phyloP scores from a whole-genome alignment of 129 eudicot species.

The Oenanthe sinensis region DNA sequence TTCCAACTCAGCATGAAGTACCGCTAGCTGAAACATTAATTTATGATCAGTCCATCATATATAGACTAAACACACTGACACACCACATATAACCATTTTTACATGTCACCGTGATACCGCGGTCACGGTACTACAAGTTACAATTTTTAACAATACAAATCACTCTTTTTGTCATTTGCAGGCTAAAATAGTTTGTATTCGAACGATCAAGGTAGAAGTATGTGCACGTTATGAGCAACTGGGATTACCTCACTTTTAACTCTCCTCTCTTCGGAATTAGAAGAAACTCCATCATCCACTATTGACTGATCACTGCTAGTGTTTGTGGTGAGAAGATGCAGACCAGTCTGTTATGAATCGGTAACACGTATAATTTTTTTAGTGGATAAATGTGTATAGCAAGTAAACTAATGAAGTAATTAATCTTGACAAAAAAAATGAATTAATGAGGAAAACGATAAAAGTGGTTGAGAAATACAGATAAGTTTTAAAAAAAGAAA shows the following conservation, averaged over 20 bases:
- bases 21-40: constrained; percentile 24
- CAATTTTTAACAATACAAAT: background rate
- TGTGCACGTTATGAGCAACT: background rate
- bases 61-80: background rate
- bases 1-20: constrained; percentile 38
- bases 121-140: background rate
- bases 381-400: background rate
- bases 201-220: background rate
- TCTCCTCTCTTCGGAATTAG: constrained; percentile 33
- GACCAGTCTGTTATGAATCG: constrained; percentile 37
- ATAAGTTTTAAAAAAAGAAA: background rate
- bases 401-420: background rate
- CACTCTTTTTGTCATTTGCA: background rate
- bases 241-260: constrained; percentile 44
- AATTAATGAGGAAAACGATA: constrained; percentile 3
- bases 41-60: background rate
- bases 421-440: background rate
- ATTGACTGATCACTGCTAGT: constrained; percentile 49
- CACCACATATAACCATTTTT: too few relatives aligned
- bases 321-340: constrained; percentile 54
- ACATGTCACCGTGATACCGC: too few relatives aligned
- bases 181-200: background rate
- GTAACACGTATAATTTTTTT: background rate
- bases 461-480: background rate
- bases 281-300: constrained; percentile 38